These are phyloP conservation scores for Cyclostephanos invisitatus DNA, from an alignment of 108 stramenopile genomes.

Conservation along the genomic window DNA sequence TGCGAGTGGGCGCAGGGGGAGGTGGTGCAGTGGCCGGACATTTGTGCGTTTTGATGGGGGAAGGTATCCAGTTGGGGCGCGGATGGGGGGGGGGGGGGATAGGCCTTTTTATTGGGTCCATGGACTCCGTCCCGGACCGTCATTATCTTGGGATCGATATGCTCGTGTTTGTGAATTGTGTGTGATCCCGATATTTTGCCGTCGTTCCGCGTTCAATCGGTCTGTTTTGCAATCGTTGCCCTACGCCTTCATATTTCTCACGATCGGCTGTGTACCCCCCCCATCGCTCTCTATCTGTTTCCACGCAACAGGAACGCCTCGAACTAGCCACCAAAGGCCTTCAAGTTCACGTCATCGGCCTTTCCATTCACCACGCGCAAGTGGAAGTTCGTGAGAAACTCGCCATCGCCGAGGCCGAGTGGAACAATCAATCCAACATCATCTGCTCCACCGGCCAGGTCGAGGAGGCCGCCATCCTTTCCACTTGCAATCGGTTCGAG, in stretches of 20 bases:
- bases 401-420: slow-evolving; percentile 93
- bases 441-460: slow-evolving; percentile 82
- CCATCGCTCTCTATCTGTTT: no score
- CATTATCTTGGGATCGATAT: no score
- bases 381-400: slow-evolving; percentile 98
- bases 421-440: slow-evolving; percentile 88
- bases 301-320: slow-evolving; percentile 77
- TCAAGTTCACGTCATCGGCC: slow-evolving; percentile 93
- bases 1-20: background rate
- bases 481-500: slow-evolving; percentile 99
- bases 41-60: no score
- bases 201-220: no score
- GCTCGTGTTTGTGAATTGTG: no score
- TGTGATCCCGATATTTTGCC: no score
- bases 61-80: no score
- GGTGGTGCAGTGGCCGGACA: no score
- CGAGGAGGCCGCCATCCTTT: slow-evolving; percentile 93
- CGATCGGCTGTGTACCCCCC: background rate
- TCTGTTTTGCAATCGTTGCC: no score
- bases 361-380: slow-evolving; percentile 96
- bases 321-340: slow-evolving; percentile 88
- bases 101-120: no score
- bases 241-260: background rate
- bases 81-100: no score
- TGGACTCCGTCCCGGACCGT: no score